Percentiles rank a stretch among this genome's conserved stretches.
Conservation (phyloP, 306 rosid genomes). For the Pyrus bretschneideri region DNA sequence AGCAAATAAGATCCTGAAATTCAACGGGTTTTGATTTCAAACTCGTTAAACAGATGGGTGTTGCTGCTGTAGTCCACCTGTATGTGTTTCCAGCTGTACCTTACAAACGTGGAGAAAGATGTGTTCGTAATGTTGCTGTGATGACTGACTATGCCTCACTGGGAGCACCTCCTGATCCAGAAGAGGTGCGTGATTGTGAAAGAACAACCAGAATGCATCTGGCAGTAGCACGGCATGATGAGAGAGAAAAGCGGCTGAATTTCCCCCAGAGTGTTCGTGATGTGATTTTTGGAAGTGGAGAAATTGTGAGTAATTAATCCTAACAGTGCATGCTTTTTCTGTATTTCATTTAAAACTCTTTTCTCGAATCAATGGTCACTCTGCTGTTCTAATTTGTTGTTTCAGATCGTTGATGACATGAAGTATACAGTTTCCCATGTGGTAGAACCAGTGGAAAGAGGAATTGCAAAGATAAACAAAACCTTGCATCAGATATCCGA, state of each 20-base stretch:
- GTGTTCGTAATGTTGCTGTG: constrained; percentile 91
- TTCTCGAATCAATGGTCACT: constrained; percentile 18
- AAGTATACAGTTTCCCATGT: constrained; percentile 88
- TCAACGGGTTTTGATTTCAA: constrained; percentile 18
- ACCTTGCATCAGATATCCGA: constrained; percentile 86
- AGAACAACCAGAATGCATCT: constrained; percentile 50
- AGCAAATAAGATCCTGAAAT: constrained; percentile 1
- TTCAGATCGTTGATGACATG: constrained; percentile 98
- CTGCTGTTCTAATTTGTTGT: constrained; percentile 10
- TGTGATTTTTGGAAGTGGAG: constrained; percentile 90
- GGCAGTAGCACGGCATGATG: constrained; percentile 50
- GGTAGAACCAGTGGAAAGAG: constrained; percentile 94
- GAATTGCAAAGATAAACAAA: constrained; percentile 70
- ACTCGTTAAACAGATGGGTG: constrained; percentile 75
- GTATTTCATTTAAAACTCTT: background rate
- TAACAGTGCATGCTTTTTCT: constrained; percentile 1
- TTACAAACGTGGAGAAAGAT: constrained; percentile 95
- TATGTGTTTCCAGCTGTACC: constrained; percentile 93
- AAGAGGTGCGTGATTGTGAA: constrained; percentile 88
- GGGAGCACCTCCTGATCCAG: constrained; percentile 83
- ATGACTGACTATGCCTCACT: constrained; percentile 85
- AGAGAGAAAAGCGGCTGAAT: constrained; percentile 60
- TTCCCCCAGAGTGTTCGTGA: constrained; percentile 88
- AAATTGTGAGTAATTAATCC: constrained; percentile 60
- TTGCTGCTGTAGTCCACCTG: constrained; percentile 92